A percentile compares a stretch with the other conserved stretches of the same genome.
Conservation (phyloP, 169 alveolate species). For the Plasmodium gonderi region DNA sequence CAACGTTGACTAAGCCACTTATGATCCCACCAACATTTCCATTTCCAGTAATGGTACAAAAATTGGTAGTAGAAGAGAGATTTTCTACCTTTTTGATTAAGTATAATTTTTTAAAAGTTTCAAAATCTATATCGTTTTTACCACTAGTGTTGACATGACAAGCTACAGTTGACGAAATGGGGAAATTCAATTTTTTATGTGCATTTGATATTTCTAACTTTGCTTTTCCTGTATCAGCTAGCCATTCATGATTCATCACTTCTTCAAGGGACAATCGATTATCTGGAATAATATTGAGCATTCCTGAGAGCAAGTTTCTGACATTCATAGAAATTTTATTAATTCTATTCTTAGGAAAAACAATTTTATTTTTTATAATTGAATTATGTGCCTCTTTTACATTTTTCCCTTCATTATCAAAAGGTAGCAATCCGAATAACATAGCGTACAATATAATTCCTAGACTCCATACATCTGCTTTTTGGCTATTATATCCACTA, state of each 20-base stretch:
- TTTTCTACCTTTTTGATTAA: conserved; percentile 17
- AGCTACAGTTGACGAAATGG: conserved; percentile 64
- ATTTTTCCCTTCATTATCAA: conserved; percentile 90
- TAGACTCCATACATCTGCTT: conserved; percentile 97
- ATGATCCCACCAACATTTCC: too few species aligned
- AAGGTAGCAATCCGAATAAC: conserved; percentile 97
- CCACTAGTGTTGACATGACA: conserved; percentile 17
- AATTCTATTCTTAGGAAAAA: conserved; percentile 70
- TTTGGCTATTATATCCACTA: conserved; percentile 92
- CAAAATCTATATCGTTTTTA: conserved; percentile 32
- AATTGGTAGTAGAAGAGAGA: not conserved
- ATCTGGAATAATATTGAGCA: conserved; percentile 79
- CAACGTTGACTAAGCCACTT: too few species aligned
- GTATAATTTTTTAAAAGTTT: conserved; percentile 14
- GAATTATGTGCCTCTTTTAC: conserved; percentile 77
- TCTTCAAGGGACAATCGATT: conserved; percentile 78
- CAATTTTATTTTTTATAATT: conserved; percentile 72
- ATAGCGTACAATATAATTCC: conserved; percentile 97
- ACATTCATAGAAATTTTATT: conserved; percentile 49
- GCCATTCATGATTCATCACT: conserved; percentile 80
- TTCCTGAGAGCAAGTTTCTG: conserved; percentile 61
- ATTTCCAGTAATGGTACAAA: too few species aligned
- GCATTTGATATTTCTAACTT: conserved; percentile 51
- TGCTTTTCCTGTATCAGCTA: conserved; percentile 59
- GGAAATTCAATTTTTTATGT: conserved; percentile 66